phyloP scores from a whole-genome alignment of 2,329 filamentous ascomycete species.

The Phaeomoniella chlamydospora region DNA sequence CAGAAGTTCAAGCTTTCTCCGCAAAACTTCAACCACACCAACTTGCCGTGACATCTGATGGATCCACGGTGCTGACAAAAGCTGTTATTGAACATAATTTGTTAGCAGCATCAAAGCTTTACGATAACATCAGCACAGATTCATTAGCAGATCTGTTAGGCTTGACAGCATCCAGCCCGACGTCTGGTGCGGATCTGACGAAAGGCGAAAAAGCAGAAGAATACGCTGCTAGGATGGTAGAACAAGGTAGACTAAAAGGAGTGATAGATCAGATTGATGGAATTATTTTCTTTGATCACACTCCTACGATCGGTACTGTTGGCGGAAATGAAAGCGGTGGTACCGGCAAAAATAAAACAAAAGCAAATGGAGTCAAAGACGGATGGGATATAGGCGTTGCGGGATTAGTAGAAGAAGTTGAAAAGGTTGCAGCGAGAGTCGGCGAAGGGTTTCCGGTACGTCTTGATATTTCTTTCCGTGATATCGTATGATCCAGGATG shows the following conservation, averaged over 20 bases:
- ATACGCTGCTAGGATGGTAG: slow-evolving; percentile 89
- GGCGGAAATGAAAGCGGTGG: slow-evolving; percentile 49
- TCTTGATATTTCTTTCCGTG: too few relatives aligned
- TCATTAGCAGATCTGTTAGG: slow-evolving; percentile 65
- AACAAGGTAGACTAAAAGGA: slow-evolving; percentile 76
- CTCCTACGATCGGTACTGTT: slow-evolving; percentile 49
- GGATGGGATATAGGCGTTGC: slow-evolving; percentile 86
- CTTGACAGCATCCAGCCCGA: slow-evolving; percentile 35
- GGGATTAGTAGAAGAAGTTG: slow-evolving; percentile 74
- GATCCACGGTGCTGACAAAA: slow-evolving; percentile 80
- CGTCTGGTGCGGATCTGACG: slow-evolving; percentile 17
- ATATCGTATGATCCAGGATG: too few relatives aligned
- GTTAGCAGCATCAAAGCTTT: slow-evolving; percentile 66
- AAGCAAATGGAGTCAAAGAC: too few relatives aligned
- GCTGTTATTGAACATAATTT: slow-evolving; percentile 95
- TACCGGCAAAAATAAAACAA: too few relatives aligned
- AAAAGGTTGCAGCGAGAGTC: slow-evolving; percentile 68
- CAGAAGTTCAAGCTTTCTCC: slow-evolving; percentile 79
- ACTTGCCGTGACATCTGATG: slow-evolving; percentile 76
- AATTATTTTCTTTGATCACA: slow-evolving; percentile 65
- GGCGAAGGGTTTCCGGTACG: slow-evolving; percentile 62
- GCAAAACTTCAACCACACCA: slow-evolving; percentile 72
- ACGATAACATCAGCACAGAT: slow-evolving; percentile 62
- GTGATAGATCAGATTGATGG: slow-evolving; percentile 89
- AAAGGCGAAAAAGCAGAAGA: slow-evolving; percentile 66